Conservation (phyloP, 202 grass and related monocot species). For the Elaeis oleifera region DNA sequence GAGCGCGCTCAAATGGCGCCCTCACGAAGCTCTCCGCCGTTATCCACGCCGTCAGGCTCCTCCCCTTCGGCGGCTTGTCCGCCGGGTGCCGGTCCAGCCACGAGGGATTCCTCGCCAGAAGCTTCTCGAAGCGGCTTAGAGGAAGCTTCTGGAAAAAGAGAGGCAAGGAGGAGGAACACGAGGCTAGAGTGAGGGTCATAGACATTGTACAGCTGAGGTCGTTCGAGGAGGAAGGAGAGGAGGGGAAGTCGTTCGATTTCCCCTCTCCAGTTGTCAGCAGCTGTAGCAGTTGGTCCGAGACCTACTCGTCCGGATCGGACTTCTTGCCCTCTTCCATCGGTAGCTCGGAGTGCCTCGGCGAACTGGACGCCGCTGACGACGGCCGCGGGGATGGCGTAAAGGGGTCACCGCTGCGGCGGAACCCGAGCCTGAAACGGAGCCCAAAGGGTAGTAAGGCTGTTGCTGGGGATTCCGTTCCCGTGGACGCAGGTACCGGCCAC, state of each 20-base stretch:
- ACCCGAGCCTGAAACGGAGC: neutral
- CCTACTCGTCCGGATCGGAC: slow-evolving; percentile 9
- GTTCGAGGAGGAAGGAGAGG: slow-evolving; percentile 3
- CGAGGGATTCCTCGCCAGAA: slow-evolving; percentile 19
- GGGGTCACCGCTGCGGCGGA: slow-evolving; percentile 8
- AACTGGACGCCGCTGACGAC: neutral
- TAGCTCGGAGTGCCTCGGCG: slow-evolving; percentile 20
- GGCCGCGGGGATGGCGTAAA: too few species aligned
- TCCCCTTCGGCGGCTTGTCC: neutral
- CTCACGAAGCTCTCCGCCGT: slow-evolving; percentile 7
- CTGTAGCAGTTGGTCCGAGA: slow-evolving; percentile 17
- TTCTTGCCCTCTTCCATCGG: slow-evolving; percentile 25
- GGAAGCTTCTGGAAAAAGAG: slow-evolving; percentile 40
- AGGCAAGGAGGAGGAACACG: slow-evolving; percentile 7
- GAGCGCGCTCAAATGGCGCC: neutral
- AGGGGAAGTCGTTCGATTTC: slow-evolving; percentile 10
- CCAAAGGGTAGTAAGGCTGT: neutral
- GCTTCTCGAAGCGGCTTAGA: slow-evolving; percentile 27
- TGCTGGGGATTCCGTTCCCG: too few species aligned
- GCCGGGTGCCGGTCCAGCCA: neutral
- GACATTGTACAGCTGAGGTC: slow-evolving; percentile 21
- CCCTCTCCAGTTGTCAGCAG: slow-evolving; percentile 13
- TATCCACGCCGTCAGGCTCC: slow-evolving; percentile 4
- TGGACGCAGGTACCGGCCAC: neutral
- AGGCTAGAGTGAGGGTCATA: slow-evolving; percentile 14